Percentiles rank a stretch among this genome's conserved stretches.
Conservation (phyloP, 495 filamentous ascomycete genomes). For the Hypomontagnella submonticulosa region DNA sequence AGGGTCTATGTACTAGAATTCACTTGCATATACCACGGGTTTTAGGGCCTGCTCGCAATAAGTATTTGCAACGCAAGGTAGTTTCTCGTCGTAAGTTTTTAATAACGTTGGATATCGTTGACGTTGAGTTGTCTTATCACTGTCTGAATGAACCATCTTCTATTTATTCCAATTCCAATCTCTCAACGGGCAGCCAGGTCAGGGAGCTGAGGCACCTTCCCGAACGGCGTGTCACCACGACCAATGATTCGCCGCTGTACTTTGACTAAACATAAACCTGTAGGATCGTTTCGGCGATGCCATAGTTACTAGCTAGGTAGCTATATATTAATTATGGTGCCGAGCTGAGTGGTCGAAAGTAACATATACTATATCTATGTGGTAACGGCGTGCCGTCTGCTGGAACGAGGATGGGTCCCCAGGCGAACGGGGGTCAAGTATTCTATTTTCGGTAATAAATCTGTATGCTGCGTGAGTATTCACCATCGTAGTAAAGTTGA, state of each 20-base stretch:
- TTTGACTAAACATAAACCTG: not conserved
- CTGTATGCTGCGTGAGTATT: constrained; percentile 59
- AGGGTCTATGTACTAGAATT: not conserved
- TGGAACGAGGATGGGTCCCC: no score
- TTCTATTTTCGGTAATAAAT: constrained; percentile 74
- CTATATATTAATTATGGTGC: not conserved
- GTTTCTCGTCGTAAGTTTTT: no score
- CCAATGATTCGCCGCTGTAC: constrained; percentile 13
- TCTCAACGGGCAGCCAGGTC: constrained; percentile 4
- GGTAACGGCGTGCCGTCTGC: not conserved
- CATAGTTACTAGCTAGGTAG: constrained; percentile 8
- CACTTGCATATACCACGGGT: not conserved
- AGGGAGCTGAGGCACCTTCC: constrained; percentile 25
- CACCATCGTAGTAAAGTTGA: not conserved
- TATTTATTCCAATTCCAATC: not conserved
- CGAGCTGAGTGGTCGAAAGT: not conserved
- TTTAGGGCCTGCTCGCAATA: no score
- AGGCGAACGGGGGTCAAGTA: constrained; percentile 39
- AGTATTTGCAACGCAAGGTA: no score
- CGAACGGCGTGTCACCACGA: constrained; percentile 31
- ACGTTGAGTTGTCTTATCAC: no score
- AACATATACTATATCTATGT: constrained; percentile 17
- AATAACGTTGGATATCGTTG: no score
- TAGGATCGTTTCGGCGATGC: constrained; percentile 1
- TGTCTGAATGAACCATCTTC: not conserved